Base-by-base conservation (phyloP, 306 rosid species). In the Dryas octopetala region DNA sequence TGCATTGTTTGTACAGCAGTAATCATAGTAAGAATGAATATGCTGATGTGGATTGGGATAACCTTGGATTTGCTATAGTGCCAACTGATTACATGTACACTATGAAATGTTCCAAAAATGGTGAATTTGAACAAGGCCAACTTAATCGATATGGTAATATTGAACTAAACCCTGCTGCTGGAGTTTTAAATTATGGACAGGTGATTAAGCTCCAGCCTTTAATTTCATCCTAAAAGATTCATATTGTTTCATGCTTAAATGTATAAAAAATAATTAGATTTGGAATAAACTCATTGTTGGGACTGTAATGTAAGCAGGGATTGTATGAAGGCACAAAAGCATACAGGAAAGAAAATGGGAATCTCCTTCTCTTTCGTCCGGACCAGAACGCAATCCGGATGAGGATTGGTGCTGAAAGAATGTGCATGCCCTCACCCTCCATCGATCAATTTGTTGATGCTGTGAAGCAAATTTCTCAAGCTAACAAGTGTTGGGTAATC, bases 251-350 rank as follows among this genome's bases (percentile, higher is more conserved):
- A 23, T 15, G 12, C 49, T 14, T 13, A 28, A 28, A 28, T 28
- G 38, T 28, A 28, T 28, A 28, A 28, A 28, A 28, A 28, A 28
- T 28, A 28, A 28, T 28, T 28, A 28, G 38, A 28, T 28, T 28
- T 28, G 0, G 23, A 19, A 19, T 19, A 19, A 19, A 19, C 23
- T 19, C 23, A 19, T 19, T 19, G 23, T 19, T 28, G 73, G 16
- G 47, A 28, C 51, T 19, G 41, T 66, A 54, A 75, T 64, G 5
- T 64, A 45, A 28, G 68, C 72, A 91, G 98, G 98, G 96, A 66
- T 9, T 90, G 64, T 95, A 85, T 47, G 97, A 95, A 90, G 99
- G 99, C 7, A 85, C 89, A 9, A 95, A 92, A 88, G 99, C 92
- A 58, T 85, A 78, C 75, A 92, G 93, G 80, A 95, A 80, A 57